Evolutionary conservation across 1,284 basidiomycete species (phyloP).

Genomic region (Apiotrichum mycotoxinovorans): DNA sequence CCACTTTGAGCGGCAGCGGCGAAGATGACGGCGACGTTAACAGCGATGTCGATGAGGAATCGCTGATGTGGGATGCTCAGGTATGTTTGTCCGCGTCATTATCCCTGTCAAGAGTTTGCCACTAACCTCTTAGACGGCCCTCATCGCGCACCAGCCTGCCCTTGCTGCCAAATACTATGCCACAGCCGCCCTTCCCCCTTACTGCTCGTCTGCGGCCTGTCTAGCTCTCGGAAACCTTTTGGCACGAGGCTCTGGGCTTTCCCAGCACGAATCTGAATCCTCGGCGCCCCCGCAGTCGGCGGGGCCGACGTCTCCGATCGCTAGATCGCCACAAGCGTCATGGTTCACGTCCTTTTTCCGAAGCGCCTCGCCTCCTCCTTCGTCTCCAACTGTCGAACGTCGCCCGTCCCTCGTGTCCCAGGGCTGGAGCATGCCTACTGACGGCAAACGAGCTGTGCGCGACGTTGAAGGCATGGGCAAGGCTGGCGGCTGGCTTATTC

Average conservation of each 20-base stretch:
- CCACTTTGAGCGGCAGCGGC: conserved; percentile 11
- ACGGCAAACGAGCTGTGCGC: conserved; percentile 40
- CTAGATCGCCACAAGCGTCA: conserved; percentile 8
- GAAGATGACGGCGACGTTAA: conserved; percentile 17
- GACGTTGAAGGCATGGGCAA: conserved; percentile 44
- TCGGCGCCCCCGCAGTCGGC: not conserved
- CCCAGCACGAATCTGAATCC: conserved; percentile 13
- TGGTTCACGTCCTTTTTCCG: conserved; percentile 24
- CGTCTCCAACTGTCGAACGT: not conserved
- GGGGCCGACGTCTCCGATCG: not conserved
- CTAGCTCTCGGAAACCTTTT: conserved; percentile 43
- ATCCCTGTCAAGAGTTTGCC: not conserved
- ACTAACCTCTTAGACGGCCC: conserved; percentile 29
- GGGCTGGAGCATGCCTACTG: conserved; percentile 40
- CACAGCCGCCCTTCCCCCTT: conserved; percentile 40
- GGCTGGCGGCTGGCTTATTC: conserved; percentile 42
- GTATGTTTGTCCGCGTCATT: conserved; percentile 22
- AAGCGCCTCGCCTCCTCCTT: not conserved
- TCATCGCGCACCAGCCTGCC: conserved; percentile 40
- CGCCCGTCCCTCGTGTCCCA: conserved; percentile 5
- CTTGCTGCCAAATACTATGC: conserved; percentile 38
- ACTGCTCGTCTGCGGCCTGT: conserved; percentile 37
- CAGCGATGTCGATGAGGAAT: conserved; percentile 33
- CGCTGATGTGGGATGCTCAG: conserved; percentile 44
- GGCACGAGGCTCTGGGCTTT: conserved; percentile 32